Evolutionary conservation across 352 stramenopile genomes (phyloP), one percentile per base, ranked within the genome.

Genomic region (Globisporangium paroecandrum): DNA sequence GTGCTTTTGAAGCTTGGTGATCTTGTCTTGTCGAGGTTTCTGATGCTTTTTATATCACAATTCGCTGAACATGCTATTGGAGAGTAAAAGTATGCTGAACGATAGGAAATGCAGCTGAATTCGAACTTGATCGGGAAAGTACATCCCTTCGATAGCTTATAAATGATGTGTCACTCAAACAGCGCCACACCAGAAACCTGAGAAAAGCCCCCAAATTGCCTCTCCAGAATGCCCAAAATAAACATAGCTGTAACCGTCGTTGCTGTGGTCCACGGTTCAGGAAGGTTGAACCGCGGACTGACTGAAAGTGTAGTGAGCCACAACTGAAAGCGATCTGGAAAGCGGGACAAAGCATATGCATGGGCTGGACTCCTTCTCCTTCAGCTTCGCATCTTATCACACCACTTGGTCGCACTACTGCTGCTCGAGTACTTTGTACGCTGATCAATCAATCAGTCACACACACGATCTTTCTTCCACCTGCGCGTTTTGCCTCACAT

Each of bases 1-100:
- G 29, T 32, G 29, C 29, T 18, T 29, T 58, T 58, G 53, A 59
- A 59, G 54, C 25, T 59, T 20, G 25, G 13, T 58, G 54, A 41
- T 41, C 25, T 59, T 59, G 54, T 59, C 54, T 27, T 34, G 18
- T 46, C 38, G 38, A 46, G 12, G 38, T 46, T 46, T 46, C 38
- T 46, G 38, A 46, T 46, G 38, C 38, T 46, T 46, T 46, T 46
- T 46, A 46, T 46, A 46, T 46, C 38, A 15, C 38, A 7, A 18
- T 20, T 20, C 4, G 38, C 38, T 46, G 38, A 20, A 1, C 18
- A 46, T 46, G 13, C 38, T 46, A 46, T 46, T 46, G 4, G 38
- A 46, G 12, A 46, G 38, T 46, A 18, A 46, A 7, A 7, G 0
- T 46, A 46, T 46, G 38, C 38, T 46, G 38, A 46, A 46, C 4